Evolutionary conservation across 2,329 filamentous ascomycete species (phyloP), one percentile per base, ranked within the genome.

Genomic region (Aspergillus neotritici): DNA sequence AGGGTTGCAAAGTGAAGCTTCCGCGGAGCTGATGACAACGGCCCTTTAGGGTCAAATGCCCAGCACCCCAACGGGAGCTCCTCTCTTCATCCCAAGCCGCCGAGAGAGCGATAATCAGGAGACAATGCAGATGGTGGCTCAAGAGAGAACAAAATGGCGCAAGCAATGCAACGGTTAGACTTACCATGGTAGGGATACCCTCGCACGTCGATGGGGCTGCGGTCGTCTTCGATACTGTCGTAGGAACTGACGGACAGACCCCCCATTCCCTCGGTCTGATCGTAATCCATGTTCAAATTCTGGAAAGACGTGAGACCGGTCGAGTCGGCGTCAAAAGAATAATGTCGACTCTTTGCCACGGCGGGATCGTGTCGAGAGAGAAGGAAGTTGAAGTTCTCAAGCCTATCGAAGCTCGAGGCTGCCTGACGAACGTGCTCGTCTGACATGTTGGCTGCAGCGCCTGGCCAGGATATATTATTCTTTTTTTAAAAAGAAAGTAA

Each of bases 171-270:
- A 60, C 53, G 11, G 50, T 49, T 51, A 44, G 46, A 64, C 65
- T 57, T 62, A 68, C 65, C 61, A 53, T 64, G 61, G 62, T 66
- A 67, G 29, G 62, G 60, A 51, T 67, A 67, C 21, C 58, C 60
- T 50, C 64, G 52, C 33, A 67, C 52, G 57, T 68, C 65, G 43
- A 67, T 55, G 15, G 63, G 60, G 39, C 50, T 60, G 46, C 62
- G 63, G 33, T 68, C 65, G 48, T 67, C 65, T 13, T 68, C 65
- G 46, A 68, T 60, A 45, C 64, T 67, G 37, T 68, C 65, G 48
- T 68, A 68, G 29, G 65, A 68, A 49, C 64, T 67, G 53, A 68
- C 65, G 25, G 65, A 68, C 9, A 68, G 47, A 15, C 65, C 65
- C 28, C 65, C 65, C 56, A 67, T 59, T 39, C 65, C 65, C 42